Evolutionary conservation across 2,329 filamentous ascomycete genomes (phyloP), one percentile per base, ranked within the genome.

Genomic region (Cladosporium sp.): DNA sequence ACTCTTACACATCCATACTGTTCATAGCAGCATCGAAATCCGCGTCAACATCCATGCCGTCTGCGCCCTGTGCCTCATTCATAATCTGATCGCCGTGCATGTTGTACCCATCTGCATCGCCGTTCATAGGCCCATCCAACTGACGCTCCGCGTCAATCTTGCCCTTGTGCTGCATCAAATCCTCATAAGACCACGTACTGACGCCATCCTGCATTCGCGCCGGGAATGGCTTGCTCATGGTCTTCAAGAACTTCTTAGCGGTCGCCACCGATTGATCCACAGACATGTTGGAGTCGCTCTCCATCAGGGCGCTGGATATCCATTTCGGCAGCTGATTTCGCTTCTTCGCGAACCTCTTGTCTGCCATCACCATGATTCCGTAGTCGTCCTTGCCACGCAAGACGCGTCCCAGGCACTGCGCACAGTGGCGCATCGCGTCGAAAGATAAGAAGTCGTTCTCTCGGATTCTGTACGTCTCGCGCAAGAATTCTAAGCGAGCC

Each of bases 361-460:
- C 93, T 2, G 95, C 93, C 28, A 98, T 78, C 4, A 98, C 92
- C 93, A 98, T 98, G 75, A 98, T 89, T n/a, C 93, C 93, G 70
- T 98, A 98, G 70, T 98, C 93, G 66, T 98, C 95, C 70, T 98
- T 98, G 19, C 93, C 93, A 63, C 93, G 81, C 57, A 98, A 76
- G 41, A 98, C 93, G 67, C 93, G 91, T 11, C 93, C 95, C 1
- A 98, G 77, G 65, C 93, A 98, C 68, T 98, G 93, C 1, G 93
- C 92, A 11, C 93, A 93, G 68, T 98, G 93, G n/a, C 93, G 84
- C 92, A 98, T 98, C 18, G 93, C 93, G 67, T 98, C 93, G 76
- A 98, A 98, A 16, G 93, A 97, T 9, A 98, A 74, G 66, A 98
- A 98, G 67, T 98, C 95, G 61, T 95, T 95, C 68, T 97, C 93